A percentile compares a stretch with the other conserved stretches of the same genome.
Evolutionary conservation across 2,329 filamentous ascomycete species (phyloP).

Genomic region (Macrophomina pseudophaseolina): DNA sequence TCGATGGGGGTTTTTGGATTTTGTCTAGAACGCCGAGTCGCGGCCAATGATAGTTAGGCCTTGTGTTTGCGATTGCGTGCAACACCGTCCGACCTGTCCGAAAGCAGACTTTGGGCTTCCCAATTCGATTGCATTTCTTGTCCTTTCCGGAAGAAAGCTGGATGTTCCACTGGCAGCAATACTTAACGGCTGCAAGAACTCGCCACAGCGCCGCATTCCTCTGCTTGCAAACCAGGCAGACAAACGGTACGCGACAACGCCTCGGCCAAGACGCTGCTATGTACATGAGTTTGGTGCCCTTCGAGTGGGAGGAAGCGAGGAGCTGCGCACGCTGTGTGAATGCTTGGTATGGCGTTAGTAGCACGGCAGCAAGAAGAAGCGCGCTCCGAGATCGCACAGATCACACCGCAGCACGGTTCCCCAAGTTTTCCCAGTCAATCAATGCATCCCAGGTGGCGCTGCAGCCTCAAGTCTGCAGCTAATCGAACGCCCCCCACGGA

Average conservation of each 20-base stretch:
- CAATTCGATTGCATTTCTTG: background rate
- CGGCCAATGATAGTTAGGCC: background rate
- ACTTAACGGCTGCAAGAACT: too few relatives aligned
- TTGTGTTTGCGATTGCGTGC: background rate
- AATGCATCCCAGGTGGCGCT: background rate
- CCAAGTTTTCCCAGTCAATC: slow-evolving; percentile 13
- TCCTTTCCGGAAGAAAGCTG: slow-evolving; percentile 4
- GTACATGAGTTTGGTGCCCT: too few relatives aligned
- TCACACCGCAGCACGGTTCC: background rate
- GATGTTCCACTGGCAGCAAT: background rate
- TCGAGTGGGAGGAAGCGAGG: too few relatives aligned
- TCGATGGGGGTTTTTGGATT: background rate
- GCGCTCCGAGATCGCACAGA: slow-evolving; percentile 15
- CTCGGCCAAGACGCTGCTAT: too few relatives aligned
- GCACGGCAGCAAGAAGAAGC: slow-evolving; percentile 9
- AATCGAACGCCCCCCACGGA: background rate
- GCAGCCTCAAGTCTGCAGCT: background rate
- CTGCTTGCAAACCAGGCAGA: too few relatives aligned
- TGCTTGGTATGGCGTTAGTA: background rate
- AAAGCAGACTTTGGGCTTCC: background rate
- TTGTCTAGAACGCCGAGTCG: background rate
- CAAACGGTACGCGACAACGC: too few relatives aligned
- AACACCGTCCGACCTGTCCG: background rate
- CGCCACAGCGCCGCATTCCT: background rate
- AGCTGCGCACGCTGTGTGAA: background rate